Evolutionary conservation across 1,284 basidiomycete genomes (phyloP).

Genomic region (Porphyrellus sp.): DNA sequence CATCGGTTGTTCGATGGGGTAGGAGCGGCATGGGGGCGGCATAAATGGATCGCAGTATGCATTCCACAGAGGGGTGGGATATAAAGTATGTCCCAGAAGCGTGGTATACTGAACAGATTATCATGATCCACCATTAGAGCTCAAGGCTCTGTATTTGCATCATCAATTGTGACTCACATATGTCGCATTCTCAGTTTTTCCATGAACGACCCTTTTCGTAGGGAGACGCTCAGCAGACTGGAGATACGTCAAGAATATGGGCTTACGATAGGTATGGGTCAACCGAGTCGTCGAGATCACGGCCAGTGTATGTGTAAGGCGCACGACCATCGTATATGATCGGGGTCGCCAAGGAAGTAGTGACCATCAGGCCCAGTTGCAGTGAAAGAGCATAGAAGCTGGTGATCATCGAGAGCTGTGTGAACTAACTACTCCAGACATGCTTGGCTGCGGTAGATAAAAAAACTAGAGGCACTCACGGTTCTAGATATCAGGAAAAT

Average conservation of each 20-base stretch:
- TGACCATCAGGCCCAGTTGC: background rate
- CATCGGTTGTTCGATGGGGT: slow-evolving; percentile 46
- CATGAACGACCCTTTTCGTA: slow-evolving; percentile 52
- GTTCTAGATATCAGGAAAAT: too few species aligned
- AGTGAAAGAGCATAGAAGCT: background rate
- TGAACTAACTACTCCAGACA: too few species aligned
- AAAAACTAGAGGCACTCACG: too few species aligned
- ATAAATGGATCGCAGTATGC: background rate
- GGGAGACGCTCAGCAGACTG: background rate
- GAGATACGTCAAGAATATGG: background rate
- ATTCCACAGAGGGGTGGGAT: slow-evolving; percentile 51
- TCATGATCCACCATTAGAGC: background rate
- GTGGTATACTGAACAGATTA: slow-evolving; percentile 43
- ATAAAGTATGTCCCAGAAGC: slow-evolving; percentile 38
- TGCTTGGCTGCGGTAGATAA: too few species aligned
- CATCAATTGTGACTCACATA: slow-evolving; percentile 33
- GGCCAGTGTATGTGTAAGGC: slow-evolving; percentile 40
- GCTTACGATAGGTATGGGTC: slow-evolving; percentile 55
- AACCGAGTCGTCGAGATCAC: slow-evolving; percentile 43
- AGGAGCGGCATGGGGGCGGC: background rate
- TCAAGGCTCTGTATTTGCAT: background rate
- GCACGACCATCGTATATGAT: slow-evolving; percentile 57
- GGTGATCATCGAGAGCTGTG: background rate
- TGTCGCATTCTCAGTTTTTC: slow-evolving; percentile 41
- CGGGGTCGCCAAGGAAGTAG: slow-evolving; percentile 32